Evolutionary conservation across 2,329 filamentous ascomycete species (phyloP), one percentile per base, ranked within the genome.

Genomic region (Trichoderma breve): DNA sequence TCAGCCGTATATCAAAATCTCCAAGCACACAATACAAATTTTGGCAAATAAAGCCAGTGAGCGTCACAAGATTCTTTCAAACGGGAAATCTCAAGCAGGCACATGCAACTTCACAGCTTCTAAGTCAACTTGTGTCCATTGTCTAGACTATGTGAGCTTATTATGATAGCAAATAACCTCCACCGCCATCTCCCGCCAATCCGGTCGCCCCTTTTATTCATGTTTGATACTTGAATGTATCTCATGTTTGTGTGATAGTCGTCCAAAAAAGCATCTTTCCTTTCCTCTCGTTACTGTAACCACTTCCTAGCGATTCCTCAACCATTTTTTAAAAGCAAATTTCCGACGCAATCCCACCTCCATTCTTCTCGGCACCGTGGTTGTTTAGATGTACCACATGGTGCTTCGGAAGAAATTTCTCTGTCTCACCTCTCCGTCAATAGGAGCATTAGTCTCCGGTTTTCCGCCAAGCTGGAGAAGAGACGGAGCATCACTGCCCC

Each of bases 351-450:
- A 15, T 51, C 24, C 36, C 51, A 24, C 28, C 28, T 36, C 65
- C 55, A 28, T 69, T 24, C 32, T 24, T 24, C 51, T n/a, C 51
- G 15, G n/a, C 64, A 39, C 43, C 26, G 30, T 32, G 55, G 28
- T 30, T n/a, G 15, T 21, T 72, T 76, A 85, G 66, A 85, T 84
- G 74, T 80, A 85, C 83, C 83, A 85, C 83, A 84, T 84, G 8
- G 83, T 84, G 28, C 75, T 67, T 24, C 78, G 77, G 76, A 83
- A 79, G 63, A 83, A 83, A 2, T 77, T 70, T 7, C 81, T 75
- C 73, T 82, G 80, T 2, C 77, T 75, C 58, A 76, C 57, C 73
- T 83, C 81, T 3, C 77, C 80, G 0, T 75, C 69, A 9, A 69
- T 60, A 6, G 78, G 77, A 57, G 71, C 73, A 12, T 77, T 58